Evolutionary conservation across 345 rosid genomes (phyloP).

Genomic region (Syzygium grande): DNA sequence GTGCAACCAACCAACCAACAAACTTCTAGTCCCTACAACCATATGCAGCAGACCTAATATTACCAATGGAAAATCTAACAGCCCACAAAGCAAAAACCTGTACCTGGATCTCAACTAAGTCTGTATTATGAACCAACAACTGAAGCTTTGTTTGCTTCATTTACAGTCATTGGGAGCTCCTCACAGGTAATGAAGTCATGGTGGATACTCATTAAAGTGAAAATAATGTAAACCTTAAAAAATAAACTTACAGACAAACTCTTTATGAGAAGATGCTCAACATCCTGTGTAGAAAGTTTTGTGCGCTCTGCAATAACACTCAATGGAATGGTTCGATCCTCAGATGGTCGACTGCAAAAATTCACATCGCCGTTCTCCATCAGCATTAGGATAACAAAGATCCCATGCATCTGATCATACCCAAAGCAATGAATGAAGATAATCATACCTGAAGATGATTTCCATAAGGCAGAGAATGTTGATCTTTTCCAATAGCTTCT

Average conservation of each 20-base stretch:
- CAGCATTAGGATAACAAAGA: neutral
- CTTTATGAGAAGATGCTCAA: constrained; percentile 98
- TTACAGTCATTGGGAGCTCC: neutral
- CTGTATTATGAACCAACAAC: neutral
- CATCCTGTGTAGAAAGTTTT: constrained; percentile 76
- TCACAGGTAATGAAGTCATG: neutral
- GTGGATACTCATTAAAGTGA: neutral
- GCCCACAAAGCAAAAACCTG: neutral
- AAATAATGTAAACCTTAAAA: neutral
- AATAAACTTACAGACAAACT: constrained; percentile 76
- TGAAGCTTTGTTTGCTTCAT: neutral
- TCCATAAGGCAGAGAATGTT: constrained; percentile 97
- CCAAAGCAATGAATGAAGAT: neutral
- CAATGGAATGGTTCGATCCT: constrained; percentile 92
- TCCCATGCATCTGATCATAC: neutral
- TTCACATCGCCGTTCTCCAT: constrained; percentile 1
- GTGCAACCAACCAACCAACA: neutral
- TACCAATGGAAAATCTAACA: neutral
- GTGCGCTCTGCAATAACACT: constrained; percentile 85
- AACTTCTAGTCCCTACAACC: neutral
- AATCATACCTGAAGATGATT: constrained; percentile 85
- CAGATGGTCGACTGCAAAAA: constrained; percentile 82
- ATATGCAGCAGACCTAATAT: neutral
- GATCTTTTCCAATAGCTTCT: constrained; percentile 86
- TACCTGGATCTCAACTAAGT: neutral